phyloP scores from a whole-genome alignment of 345 rosid genomes.

The Ricinus communis region DNA sequence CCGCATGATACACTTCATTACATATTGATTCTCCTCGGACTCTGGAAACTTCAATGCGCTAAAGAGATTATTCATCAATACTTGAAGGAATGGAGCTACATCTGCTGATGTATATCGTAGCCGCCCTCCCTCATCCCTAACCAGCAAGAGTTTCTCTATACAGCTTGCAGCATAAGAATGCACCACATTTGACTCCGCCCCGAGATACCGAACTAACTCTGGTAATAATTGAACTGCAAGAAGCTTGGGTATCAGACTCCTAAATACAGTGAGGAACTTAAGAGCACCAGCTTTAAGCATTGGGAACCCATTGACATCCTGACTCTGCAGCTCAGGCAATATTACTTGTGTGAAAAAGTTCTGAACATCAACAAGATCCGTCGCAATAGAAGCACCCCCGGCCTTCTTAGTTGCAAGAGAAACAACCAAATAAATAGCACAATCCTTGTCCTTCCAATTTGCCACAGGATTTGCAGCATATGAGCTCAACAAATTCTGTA shows the following conservation, averaged over 20 bases:
- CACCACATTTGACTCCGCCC: constrained; percentile 82
- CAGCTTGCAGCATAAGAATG: constrained; percentile 98
- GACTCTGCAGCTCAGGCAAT: constrained; percentile 82
- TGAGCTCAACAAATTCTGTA: constrained; percentile 64
- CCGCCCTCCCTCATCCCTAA: constrained; percentile 85
- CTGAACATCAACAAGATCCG: constrained; percentile 85
- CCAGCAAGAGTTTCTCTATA: constrained; percentile 87
- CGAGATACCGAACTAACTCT: constrained; percentile 70
- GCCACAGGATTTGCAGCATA: constrained; percentile 66
- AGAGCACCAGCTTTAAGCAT: constrained; percentile 96
- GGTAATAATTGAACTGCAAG: constrained; percentile 67
- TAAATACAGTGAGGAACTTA: constrained; percentile 81
- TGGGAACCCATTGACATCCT: constrained; percentile 68
- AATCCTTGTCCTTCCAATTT: constrained; percentile 96
- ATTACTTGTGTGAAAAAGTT: constrained; percentile 71
- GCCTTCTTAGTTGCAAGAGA: constrained; percentile 87
- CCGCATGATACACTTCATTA: constrained; percentile 97
- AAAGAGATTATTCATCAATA: constrained; percentile 72
- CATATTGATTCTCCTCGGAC: constrained; percentile 93
- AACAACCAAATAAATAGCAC: constrained; percentile 90
- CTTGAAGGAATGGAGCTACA: constrained; percentile 52
- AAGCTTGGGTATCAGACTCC: constrained; percentile 68
- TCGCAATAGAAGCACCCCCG: constrained; percentile 74
- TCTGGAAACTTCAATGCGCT: constrained; percentile 73
- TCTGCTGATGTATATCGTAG: constrained; percentile 68